Conservation (phyloP, 1,284 basidiomycete genomes). For the Golubevia pallescens region DNA sequence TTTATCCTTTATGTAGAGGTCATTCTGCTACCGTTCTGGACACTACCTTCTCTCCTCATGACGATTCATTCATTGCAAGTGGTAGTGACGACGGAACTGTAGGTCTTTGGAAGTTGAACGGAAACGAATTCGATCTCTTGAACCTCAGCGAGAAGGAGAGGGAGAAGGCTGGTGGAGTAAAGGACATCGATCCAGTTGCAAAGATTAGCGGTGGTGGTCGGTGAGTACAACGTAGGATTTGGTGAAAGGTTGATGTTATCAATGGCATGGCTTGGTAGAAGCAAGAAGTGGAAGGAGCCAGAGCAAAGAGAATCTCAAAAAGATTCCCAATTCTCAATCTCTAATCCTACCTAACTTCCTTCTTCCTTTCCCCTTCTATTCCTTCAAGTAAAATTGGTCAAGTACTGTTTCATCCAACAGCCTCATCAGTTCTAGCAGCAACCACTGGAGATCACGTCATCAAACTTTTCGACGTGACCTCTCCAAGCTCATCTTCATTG, state of each 20-base stretch:
- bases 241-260: constrained; percentile 60
- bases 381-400: constrained; percentile 84
- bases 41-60: constrained; percentile 94
- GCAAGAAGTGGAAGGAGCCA: too few relatives aligned
- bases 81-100: constrained; percentile 92
- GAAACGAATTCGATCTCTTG: constrained; percentile 69
- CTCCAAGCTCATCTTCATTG: constrained; percentile 57
- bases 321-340: too few relatives aligned
- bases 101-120: constrained; percentile 84
- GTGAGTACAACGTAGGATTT: constrained; percentile 70
- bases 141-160: constrained; percentile 50
- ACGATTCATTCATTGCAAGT: constrained; percentile 86
- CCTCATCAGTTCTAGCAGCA: constrained; percentile 82
- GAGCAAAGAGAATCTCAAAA: too few relatives aligned
- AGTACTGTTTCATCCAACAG: constrained; percentile 91
- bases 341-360: too few relatives aligned
- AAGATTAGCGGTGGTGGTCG: constrained; percentile 66
- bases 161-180: constrained; percentile 66
- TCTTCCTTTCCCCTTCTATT: not conserved
- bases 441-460: constrained; percentile 87
- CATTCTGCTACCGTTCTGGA: constrained; percentile 85
- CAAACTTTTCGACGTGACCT: constrained; percentile 79
- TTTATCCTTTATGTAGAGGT: constrained; percentile 86
- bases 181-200: constrained; percentile 78
- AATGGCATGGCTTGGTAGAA: too few relatives aligned